Conservation (phyloP, 495 filamentous ascomycete species). For the Parathielavia appendiculata region DNA sequence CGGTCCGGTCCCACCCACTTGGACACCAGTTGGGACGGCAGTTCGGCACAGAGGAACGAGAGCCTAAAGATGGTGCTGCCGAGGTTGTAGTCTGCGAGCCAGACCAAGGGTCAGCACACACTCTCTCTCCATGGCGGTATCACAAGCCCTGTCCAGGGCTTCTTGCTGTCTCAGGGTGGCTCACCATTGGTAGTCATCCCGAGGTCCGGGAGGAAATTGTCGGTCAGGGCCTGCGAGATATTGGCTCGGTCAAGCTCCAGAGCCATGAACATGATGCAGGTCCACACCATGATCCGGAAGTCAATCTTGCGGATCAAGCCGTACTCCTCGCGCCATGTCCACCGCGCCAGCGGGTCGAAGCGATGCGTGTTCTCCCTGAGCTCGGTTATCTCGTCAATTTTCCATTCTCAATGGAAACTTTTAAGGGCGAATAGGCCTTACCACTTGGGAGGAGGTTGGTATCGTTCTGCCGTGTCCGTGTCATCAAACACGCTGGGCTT, state of each 20-base stretch:
- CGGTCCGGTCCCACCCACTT: constrained; percentile 77
- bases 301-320: constrained; percentile 39
- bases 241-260: constrained; percentile 78
- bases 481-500: constrained; percentile 47
- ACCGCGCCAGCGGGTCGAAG: constrained; percentile 38
- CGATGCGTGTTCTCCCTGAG: constrained; percentile 46
- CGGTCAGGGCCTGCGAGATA: constrained; percentile 37
- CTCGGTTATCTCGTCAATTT: neutral
- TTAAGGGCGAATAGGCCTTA: constrained; percentile 13
- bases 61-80: constrained; percentile 70
- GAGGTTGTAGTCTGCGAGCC: constrained; percentile 58
- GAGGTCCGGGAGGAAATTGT: constrained; percentile 38
- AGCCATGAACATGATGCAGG: constrained; percentile 77
- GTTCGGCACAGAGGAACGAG: constrained; percentile 63
- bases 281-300: constrained; percentile 49
- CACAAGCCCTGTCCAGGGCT: no score
- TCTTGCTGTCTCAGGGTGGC: no score
- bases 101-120: constrained; percentile 4
- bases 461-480: constrained; percentile 33
- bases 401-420: neutral
- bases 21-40: constrained; percentile 69
- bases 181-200: constrained; percentile 35
- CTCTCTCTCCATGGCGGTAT: neutral
- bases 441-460: constrained; percentile 37
- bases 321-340: constrained; percentile 43